phyloP scores from a whole-genome alignment of 163 green algal genomes.

The Chloromonas sp. region DNA sequence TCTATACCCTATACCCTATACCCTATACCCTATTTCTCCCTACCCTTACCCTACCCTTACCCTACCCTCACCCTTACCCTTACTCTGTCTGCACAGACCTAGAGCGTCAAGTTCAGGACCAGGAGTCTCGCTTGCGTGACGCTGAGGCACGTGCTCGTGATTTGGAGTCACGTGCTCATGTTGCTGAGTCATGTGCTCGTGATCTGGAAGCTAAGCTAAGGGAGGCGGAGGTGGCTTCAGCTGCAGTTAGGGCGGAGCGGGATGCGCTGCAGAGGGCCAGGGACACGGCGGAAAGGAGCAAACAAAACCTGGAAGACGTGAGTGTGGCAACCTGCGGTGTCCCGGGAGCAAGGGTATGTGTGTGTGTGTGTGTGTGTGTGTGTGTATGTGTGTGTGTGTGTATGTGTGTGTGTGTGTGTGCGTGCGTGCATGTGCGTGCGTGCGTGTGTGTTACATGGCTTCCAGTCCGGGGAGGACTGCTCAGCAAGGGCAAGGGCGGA shows the following conservation, averaged over 20 bases:
- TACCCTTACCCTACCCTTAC: too few relatives aligned
- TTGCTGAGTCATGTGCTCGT: neutral
- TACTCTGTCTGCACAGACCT: neutral
- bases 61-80: too few relatives aligned
- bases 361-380: too few relatives aligned
- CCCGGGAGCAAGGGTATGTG: too few relatives aligned
- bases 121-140: neutral
- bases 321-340: neutral
- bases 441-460: too few relatives aligned
- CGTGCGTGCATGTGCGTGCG: too few relatives aligned
- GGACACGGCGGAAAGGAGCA: neutral
- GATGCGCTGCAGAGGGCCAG: neutral
- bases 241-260: neutral
- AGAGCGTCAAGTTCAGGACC: neutral
- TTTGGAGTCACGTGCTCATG: neutral
- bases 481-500: too few relatives aligned
- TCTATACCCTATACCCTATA: too few relatives aligned
- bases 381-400: too few relatives aligned
- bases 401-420: too few relatives aligned
- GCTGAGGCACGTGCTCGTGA: neutral
- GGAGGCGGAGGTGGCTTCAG: neutral
- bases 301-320: neutral
- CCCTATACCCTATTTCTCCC: too few relatives aligned
- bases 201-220: neutral
- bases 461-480: too few relatives aligned